These are phyloP conservation scores for Phyllosticta citriasiana DNA, from an alignment of 2,329 filamentous ascomycete genomes.

Conservation along the genomic window DNA sequence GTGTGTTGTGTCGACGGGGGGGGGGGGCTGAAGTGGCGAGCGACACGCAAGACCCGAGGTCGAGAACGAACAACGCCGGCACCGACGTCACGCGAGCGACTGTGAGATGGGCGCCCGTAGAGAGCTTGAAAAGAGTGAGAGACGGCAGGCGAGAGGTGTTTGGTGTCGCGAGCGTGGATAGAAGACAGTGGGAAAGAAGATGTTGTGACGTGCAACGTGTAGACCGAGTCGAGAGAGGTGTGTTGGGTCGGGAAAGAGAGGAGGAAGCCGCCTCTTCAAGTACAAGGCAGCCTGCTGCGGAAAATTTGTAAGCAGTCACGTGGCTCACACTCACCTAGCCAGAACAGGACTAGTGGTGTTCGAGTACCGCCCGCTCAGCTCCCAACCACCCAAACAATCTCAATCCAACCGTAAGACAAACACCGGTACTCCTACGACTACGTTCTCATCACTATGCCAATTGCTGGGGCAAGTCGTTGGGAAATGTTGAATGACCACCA, in stretches of 20 bases:
- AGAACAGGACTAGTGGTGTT: neutral
- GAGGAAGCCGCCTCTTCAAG: neutral
- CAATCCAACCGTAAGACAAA: too few relatives aligned
- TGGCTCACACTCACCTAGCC: neutral
- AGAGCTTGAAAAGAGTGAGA: neutral
- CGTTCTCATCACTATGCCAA: too few relatives aligned
- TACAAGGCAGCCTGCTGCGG: neutral
- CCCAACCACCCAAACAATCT: neutral
- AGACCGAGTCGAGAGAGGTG: neutral
- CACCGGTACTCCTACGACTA: too few relatives aligned
- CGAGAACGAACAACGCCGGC: neutral
- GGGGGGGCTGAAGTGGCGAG: slow-evolving; percentile 1
- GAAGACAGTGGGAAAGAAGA: neutral
- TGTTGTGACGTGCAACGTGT: neutral
- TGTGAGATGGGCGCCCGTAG: neutral
- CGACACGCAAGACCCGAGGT: slow-evolving; percentile 5
- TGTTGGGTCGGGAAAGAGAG: neutral
- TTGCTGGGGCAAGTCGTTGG: too few relatives aligned
- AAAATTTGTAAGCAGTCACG: neutral
- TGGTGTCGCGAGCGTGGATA: neutral
- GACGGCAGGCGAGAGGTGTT: neutral
- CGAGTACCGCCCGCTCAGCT: too few relatives aligned
- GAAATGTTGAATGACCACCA: too few relatives aligned
- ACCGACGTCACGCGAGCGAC: slow-evolving; percentile 9
- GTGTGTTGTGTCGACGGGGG: slow-evolving; percentile 2